phyloP scores from a whole-genome alignment of 78 protist species.

The Salpingoeca rosetta region DNA sequence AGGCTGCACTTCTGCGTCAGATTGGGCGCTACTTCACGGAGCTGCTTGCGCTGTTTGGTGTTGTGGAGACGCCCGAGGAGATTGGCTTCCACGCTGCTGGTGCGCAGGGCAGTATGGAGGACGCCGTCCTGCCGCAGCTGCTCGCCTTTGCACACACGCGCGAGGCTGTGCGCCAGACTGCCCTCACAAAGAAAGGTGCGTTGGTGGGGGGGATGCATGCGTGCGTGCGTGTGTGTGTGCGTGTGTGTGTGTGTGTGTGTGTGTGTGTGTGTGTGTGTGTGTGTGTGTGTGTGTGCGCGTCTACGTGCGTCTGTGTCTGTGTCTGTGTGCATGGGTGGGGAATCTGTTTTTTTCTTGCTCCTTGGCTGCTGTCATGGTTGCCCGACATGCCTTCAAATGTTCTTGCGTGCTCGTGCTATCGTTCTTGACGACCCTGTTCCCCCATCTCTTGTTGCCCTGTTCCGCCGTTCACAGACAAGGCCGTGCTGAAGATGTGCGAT shows the following conservation, averaged over 20 bases:
- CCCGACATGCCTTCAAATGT: background rate
- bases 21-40: background rate
- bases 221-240: background rate
- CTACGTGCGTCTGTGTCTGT: background rate
- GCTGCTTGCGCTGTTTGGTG: background rate
- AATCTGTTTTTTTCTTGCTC: background rate
- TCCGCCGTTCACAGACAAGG: background rate
- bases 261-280: background rate
- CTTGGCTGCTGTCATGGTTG: background rate
- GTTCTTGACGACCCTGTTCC: background rate
- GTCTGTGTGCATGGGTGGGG: background rate
- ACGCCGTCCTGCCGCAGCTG: background rate
- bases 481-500: constrained; percentile 47
- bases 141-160: background rate
- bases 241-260: background rate
- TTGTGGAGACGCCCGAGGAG: background rate
- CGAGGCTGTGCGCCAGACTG: background rate
- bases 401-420: background rate
- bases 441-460: background rate
- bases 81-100: background rate
- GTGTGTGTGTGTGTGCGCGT: background rate
- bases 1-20: no score
- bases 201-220: background rate
- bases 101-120: background rate
- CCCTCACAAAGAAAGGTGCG: background rate